phyloP scores from a whole-genome alignment of 352 stramenopile genomes.

The Aphanomyces cochlioides region DNA sequence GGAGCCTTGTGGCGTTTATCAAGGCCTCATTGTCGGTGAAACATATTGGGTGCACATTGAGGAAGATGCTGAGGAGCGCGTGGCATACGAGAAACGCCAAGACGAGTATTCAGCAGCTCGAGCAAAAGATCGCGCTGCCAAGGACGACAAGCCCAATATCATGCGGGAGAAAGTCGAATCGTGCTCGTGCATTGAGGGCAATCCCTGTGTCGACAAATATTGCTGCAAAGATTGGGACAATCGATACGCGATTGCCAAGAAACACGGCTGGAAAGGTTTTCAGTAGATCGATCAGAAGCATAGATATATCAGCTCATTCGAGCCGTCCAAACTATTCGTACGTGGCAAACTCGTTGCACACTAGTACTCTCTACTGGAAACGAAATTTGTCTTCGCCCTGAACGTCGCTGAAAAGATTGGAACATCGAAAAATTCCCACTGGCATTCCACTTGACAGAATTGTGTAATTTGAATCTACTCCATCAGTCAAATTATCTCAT shows the following conservation, averaged over 20 bases:
- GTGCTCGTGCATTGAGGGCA: slow-evolving; percentile 21
- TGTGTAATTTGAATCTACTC: too few relatives aligned
- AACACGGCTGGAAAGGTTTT: slow-evolving; percentile 25
- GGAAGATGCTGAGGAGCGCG: slow-evolving; percentile 18
- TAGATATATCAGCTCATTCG: too few relatives aligned
- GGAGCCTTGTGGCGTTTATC: not conserved
- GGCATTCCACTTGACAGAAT: too few relatives aligned
- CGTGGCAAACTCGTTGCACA: too few relatives aligned
- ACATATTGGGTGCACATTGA: slow-evolving; percentile 16
- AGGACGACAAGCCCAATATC: not conserved
- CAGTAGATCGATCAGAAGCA: not conserved
- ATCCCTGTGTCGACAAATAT: slow-evolving; percentile 19
- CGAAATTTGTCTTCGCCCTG: too few relatives aligned
- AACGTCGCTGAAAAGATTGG: too few relatives aligned
- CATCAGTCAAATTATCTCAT: too few relatives aligned
- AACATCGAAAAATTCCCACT: too few relatives aligned
- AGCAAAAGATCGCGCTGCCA: not conserved
- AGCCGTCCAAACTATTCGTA: too few relatives aligned
- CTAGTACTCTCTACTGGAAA: too few relatives aligned
- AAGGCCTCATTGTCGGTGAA: not conserved
- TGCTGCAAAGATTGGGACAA: slow-evolving; percentile 25
- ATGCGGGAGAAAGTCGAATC: slow-evolving; percentile 17
- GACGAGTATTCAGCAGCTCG: not conserved
- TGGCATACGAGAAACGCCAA: slow-evolving; percentile 18
- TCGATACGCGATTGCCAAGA: slow-evolving; percentile 1